A percentile compares a stretch with the other conserved stretches of the same genome.
Conservation (phyloP, 768 basidiomycete genomes). For the Tylopilus subfusipes region DNA sequence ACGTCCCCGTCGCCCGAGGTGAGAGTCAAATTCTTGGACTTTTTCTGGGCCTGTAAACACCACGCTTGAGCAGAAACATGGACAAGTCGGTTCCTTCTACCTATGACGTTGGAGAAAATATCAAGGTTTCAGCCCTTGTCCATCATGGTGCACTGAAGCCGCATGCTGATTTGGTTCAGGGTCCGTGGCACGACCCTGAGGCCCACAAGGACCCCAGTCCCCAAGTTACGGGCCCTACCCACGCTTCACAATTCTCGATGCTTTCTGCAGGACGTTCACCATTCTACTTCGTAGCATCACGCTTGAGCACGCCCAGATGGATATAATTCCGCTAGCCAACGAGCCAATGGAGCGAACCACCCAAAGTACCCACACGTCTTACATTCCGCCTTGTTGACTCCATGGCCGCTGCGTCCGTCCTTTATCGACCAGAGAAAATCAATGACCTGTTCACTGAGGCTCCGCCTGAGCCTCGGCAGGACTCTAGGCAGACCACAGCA, state of each 20-base stretch:
- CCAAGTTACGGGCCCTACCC: too few relatives aligned
- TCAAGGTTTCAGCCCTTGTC: too few relatives aligned
- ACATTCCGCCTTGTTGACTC: background rate
- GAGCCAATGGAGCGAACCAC: background rate
- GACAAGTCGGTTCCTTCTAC: too few relatives aligned
- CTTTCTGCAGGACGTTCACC: background rate
- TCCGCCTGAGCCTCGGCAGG: background rate
- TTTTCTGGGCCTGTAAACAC: too few relatives aligned
- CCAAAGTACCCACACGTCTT: background rate
- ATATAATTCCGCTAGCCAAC: conserved; percentile 11
- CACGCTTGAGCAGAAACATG: too few relatives aligned
- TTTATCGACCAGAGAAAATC: background rate
- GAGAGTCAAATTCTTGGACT: too few relatives aligned
- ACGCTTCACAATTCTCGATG: conserved; percentile 10
- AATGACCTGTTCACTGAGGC: background rate
- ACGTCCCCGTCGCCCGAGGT: too few relatives aligned
- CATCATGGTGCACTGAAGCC: background rate
- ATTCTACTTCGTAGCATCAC: background rate
- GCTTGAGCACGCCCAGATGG: background rate
- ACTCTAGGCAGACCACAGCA: background rate
- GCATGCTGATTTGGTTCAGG: background rate
- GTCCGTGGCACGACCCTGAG: background rate
- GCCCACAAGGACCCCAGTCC: too few relatives aligned
- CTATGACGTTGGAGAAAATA: too few relatives aligned
- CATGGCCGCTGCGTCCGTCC: conserved; percentile 9